Evolutionary conservation across 2,329 filamentous ascomycete genomes (phyloP).

Genomic region (Fusarium cyanostomum): DNA sequence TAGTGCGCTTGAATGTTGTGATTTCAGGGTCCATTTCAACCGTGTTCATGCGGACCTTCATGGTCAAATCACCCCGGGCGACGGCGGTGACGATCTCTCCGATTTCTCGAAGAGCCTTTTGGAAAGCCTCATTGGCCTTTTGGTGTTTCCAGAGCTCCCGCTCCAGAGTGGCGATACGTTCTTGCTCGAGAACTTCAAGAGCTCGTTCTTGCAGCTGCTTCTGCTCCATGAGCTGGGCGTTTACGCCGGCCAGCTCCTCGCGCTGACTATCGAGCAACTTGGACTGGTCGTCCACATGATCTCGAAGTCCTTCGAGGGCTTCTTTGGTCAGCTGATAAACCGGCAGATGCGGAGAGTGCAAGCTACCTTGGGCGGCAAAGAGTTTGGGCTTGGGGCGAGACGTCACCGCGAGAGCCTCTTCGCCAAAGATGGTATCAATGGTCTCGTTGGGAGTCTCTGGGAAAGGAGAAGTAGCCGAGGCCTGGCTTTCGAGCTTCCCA

Average conservation of each 20-base stretch:
- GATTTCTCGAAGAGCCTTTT: constrained; percentile 95
- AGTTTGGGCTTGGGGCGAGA: constrained; percentile 56
- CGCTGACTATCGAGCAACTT: constrained; percentile 90
- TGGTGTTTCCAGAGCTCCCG: constrained; percentile 96
- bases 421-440: constrained; percentile 70
- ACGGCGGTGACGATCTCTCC: constrained; percentile 97
- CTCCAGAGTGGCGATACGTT: constrained; percentile 89
- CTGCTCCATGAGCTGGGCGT: constrained; percentile 85
- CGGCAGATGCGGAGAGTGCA: constrained; percentile 49
- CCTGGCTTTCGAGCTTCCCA: constrained; percentile 83
- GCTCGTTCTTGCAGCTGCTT: constrained; percentile 85
- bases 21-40: constrained; percentile 99
- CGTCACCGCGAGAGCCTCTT: constrained; percentile 61
- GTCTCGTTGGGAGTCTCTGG: constrained; percentile 86
- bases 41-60: constrained; percentile 94
- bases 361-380: constrained; percentile 54
- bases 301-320: constrained; percentile 84
- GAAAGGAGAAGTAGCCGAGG: constrained; percentile 69
- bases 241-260: constrained; percentile 85
- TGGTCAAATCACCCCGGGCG: constrained; percentile 92
- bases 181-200: constrained; percentile 82
- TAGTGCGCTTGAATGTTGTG: constrained; percentile 95
- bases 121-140: constrained; percentile 97
- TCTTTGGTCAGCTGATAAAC: constrained; percentile 74
- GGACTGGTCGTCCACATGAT: constrained; percentile 93